Base-by-base conservation (phyloP, 78 protist species). In the Reticulomyxa filosa region DNA sequence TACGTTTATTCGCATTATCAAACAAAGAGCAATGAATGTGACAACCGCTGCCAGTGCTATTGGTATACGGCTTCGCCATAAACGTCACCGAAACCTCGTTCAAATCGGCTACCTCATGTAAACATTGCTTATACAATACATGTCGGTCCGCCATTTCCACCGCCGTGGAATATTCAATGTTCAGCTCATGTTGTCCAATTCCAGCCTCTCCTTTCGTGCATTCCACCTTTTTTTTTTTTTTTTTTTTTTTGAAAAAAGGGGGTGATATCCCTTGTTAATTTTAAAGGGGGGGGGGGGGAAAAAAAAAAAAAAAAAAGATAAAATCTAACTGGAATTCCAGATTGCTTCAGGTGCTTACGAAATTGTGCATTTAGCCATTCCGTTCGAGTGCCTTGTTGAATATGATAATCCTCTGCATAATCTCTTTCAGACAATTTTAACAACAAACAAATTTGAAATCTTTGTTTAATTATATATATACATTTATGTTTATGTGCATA, bases 161-260 rank as follows among this genome's bases (percentile, higher is more conserved):
- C 26, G 35, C 0, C 55, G 10, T 29, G 4, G 39, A 23, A 38
- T 61, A 69, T 17, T 63, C 8, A 22, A 69, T 38, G 33, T 69
- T 69, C 34, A 69, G 53, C 22, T 69, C 74, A 22, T 69, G 74
- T 27, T 69, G 74, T 11, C 74, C 74, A 65, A 65, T n/a, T 23
- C 62, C 69, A 8, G 74, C 74, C 0, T 69, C 74, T 10, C 67
- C 74, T 53, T 69, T 69, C 0, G 69, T 25, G 33, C 17, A 35
- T 33, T 69, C 74, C 26, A 69, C 69, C 5, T 48, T 65, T 4
- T 46, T 13, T 46, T 48, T 48, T n/a, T n/a, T n/a, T n/a, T n/a
- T n/a, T n/a, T n/a, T n/a, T n/a, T n/a, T n/a, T n/a, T n/a, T n/a
- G n/a, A n/a, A n/a, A n/a, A n/a, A n/a, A n/a, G n/a, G n/a, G n/a